Conservation (phyloP, 1,284 basidiomycete genomes). For the Crepidotus sp. region DNA sequence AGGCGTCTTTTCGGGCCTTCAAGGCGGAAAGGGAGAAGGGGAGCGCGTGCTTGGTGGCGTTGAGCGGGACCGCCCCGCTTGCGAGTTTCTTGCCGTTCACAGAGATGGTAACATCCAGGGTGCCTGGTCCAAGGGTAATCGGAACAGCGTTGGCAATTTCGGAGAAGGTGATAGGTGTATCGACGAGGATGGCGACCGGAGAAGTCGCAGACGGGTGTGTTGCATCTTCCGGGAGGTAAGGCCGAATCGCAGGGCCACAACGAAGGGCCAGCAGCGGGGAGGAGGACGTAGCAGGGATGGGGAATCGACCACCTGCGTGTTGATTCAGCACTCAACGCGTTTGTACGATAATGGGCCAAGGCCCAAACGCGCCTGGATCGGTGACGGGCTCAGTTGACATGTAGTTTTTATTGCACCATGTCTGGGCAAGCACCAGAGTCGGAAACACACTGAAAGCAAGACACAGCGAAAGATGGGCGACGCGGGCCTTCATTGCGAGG, state of each 20-base stretch:
- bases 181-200: slow-evolving; percentile 41
- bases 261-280: slow-evolving; percentile 56
- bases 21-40: slow-evolving; percentile 41
- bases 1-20: slow-evolving; percentile 36
- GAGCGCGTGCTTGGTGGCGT: slow-evolving; percentile 41
- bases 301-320: slow-evolving; percentile 42
- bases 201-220: slow-evolving; percentile 25
- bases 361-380: slow-evolving; percentile 39
- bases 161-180: slow-evolving; percentile 45
- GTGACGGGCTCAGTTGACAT: slow-evolving; percentile 40
- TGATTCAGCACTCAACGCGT: neutral
- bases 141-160: slow-evolving; percentile 39
- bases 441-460: slow-evolving; percentile 1
- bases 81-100: slow-evolving; percentile 34
- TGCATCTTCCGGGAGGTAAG: slow-evolving; percentile 53
- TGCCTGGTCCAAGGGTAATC: slow-evolving; percentile 29
- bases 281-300: slow-evolving; percentile 36
- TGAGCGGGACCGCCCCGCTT: slow-evolving; percentile 40
- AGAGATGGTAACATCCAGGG: slow-evolving; percentile 33
- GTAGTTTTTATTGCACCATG: slow-evolving; percentile 54
- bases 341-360: neutral
- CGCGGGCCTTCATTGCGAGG: slow-evolving; percentile 3
- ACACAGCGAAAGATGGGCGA: neutral
- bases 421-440: slow-evolving; percentile 9
- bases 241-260: slow-evolving; percentile 58